Percentiles rank a stretch among this genome's conserved stretches.
Evolutionary conservation across 2,329 filamentous ascomycete species (phyloP).

Genomic region (Thelonectria olida): DNA sequence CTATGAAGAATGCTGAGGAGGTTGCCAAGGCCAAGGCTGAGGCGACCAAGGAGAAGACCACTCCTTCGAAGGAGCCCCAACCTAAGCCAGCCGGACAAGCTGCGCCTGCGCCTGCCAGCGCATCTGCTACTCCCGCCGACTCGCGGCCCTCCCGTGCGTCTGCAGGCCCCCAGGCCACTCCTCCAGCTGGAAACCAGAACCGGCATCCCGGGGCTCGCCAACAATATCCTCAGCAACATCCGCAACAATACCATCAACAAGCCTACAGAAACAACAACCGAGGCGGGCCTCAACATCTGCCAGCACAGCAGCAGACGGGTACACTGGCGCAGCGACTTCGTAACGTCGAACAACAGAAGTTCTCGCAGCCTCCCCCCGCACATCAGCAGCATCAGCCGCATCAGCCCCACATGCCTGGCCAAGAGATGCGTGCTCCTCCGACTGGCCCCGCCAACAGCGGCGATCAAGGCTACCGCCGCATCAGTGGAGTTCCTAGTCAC

Average conservation of each 20-base stretch:
- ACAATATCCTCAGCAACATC: slow-evolving; percentile 54
- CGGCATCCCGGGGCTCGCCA: slow-evolving; percentile 61
- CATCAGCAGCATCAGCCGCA: slow-evolving; percentile 56
- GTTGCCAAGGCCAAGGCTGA: slow-evolving; percentile 64
- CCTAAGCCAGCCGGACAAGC: slow-evolving; percentile 45
- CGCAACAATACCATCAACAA: slow-evolving; percentile 56
- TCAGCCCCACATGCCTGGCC: slow-evolving; percentile 60
- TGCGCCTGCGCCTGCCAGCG: slow-evolving; percentile 27
- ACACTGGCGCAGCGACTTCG: slow-evolving; percentile 61
- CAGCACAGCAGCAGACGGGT: slow-evolving; percentile 53
- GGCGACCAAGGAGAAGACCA: slow-evolving; percentile 53
- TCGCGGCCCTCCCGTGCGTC: slow-evolving; percentile 46
- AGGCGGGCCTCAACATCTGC: slow-evolving; percentile 52
- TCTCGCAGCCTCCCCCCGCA: slow-evolving; percentile 51
- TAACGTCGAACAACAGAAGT: slow-evolving; percentile 62
- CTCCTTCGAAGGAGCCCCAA: slow-evolving; percentile 57
- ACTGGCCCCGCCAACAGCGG: slow-evolving; percentile 73
- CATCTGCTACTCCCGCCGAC: slow-evolving; percentile 35
- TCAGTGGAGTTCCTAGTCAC: slow-evolving; percentile 61
- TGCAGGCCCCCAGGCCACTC: slow-evolving; percentile 44
- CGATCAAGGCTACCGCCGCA: slow-evolving; percentile 61
- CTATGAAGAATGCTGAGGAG: slow-evolving; percentile 77
- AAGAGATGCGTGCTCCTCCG: slow-evolving; percentile 76
- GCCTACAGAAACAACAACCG: slow-evolving; percentile 61
- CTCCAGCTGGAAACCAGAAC: slow-evolving; percentile 42